Evolutionary conservation across 306 rosid species (phyloP), one percentile per base, ranked within the genome.

Genomic region (Medicago ruthenica): DNA sequence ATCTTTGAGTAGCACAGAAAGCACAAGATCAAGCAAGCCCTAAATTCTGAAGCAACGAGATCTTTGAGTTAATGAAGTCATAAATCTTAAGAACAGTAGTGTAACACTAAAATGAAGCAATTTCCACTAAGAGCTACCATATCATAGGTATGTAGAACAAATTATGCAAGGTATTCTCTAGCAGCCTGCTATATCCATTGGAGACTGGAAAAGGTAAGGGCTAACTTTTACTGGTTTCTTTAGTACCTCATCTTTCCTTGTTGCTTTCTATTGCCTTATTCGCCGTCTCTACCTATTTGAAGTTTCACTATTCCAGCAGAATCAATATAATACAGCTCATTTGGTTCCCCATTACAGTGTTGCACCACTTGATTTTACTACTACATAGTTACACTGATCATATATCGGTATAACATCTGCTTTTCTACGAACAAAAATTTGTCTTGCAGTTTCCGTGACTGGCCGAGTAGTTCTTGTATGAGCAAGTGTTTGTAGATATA

Each of bases 11-110:
- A n/a, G n/a, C n/a, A n/a, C n/a, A n/a, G 42, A 55, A 39, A 72
- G 40, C 41, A 61, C 14, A 31, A 45, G 14, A 45, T 42, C 44
- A 41, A 59, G 57, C 68, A 41, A 41, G 17, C 27, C 24, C 42
- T 24, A 47, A 24, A 45, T 45, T 73, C 27, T 73, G 45, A 73
- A 59, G 70, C 60, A 74, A 61, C 70, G 11, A 61, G 9, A 61
- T 16, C 17, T 61, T 59, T 39, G 64, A 18, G n/a, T 39, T 62
- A 17, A 57, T 12, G 14, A 55, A 21, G 54, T 47, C 71, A 16
- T 61, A 42, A 10, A 42, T 42, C 47, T 42, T 42, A 42, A 9
- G 70, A 42, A 42, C 13, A n/a, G n/a, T n/a, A n/a, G n/a, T n/a
- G n/a, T 24, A 74, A 36, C 54, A 51, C 41, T 21, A 65, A 42